These are phyloP conservation scores for Arabis hirsuta DNA, from an alignment of 345 rosid genomes.

Conservation along the genomic window DNA sequence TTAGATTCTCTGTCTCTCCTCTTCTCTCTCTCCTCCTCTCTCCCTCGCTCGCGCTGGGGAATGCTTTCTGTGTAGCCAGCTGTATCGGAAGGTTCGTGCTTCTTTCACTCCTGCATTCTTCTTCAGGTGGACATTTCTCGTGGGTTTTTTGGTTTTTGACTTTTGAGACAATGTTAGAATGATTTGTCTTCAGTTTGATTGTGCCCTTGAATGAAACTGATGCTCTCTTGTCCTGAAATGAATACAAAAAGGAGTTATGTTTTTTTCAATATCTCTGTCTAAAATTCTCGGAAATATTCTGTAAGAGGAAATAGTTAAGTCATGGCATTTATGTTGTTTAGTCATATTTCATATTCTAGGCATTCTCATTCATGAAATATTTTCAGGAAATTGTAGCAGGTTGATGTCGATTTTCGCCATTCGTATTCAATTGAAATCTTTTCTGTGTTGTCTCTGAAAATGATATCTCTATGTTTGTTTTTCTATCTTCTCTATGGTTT, in stretches of 20 bases:
- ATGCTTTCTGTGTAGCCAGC: constrained; percentile 44
- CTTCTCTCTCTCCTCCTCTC: constrained; percentile 1
- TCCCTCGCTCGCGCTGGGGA: constrained; percentile 36
- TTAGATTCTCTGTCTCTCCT: constrained; percentile 40
- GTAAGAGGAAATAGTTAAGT: constrained; percentile 9
- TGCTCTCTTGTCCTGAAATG: not conserved
- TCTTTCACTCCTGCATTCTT: constrained; percentile 29
- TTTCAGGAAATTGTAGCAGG: not conserved
- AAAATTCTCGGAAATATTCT: not conserved
- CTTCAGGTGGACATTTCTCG: constrained; percentile 1
- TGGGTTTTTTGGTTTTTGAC: constrained; percentile 18
- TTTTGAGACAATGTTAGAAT: constrained; percentile 19
- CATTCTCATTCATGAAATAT: not conserved
- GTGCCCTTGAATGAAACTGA: constrained; percentile 13
- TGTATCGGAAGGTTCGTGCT: constrained; percentile 33
- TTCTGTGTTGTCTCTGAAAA: not conserved
- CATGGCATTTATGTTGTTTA: constrained; percentile 28
- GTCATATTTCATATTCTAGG: not conserved
- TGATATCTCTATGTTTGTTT: constrained; percentile 5
- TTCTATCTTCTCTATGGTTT: not conserved
- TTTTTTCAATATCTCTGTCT: constrained; percentile 3
- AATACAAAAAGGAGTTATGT: no score
- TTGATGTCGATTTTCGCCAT: constrained; percentile 2
- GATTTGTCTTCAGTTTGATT: constrained; percentile 4
- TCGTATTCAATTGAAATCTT: not conserved